These are phyloP conservation scores for Circinella umbellata DNA, from an alignment of 371 early-diverging fungal species.

Conservation along the genomic window DNA sequence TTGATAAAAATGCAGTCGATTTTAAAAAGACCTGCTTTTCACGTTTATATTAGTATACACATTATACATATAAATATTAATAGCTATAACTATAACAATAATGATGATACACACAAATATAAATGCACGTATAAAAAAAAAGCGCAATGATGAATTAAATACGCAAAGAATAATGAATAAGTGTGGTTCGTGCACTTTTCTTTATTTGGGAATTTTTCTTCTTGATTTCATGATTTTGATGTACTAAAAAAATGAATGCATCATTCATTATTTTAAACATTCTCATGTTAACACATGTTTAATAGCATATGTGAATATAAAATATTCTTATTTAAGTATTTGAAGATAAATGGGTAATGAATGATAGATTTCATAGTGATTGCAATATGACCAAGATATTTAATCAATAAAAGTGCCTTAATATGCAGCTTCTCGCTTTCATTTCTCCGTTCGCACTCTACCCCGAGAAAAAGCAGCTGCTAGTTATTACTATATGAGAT, in stretches of 20 bases:
- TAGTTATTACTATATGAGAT: not conserved
- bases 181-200: slow-evolving; percentile 19
- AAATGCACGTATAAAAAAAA: not conserved
- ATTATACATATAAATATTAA: no score
- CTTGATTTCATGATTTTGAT: not conserved
- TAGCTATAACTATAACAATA: not conserved
- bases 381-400: no score
- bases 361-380: no score
- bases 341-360: no score
- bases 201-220: slow-evolving; percentile 1
- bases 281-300: not conserved
- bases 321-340: no score
- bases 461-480: no score
- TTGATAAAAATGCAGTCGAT: slow-evolving; percentile 10
- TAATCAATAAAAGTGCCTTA: no score
- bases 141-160: not conserved
- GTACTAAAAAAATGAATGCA: not conserved
- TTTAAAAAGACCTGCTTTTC: slow-evolving; percentile 7
- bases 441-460: no score
- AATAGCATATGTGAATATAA: not conserved
- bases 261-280: not conserved
- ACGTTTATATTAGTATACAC: no score
- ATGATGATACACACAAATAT: not conserved
- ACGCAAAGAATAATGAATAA: not conserved
- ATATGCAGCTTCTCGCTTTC: no score